Conservation (phyloP, 2,329 filamentous ascomycete genomes). For the Alternaria conjuncta region DNA sequence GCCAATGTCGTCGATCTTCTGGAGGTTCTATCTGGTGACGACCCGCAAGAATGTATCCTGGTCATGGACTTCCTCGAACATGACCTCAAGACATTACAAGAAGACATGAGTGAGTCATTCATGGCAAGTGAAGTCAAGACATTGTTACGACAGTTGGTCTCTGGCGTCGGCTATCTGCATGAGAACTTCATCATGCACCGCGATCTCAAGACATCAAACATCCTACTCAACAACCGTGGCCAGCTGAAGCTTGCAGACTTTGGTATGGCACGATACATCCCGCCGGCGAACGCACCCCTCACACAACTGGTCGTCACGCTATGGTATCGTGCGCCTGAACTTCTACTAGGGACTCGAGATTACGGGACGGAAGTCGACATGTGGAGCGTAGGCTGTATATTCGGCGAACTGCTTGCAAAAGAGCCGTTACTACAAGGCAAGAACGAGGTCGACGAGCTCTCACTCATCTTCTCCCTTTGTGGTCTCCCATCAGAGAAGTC, state of each 20-base stretch:
- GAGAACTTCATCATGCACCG: conserved; percentile 78
- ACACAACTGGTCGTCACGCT: conserved; percentile 95
- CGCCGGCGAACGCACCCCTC: conserved; percentile 70
- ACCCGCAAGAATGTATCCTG: conserved; percentile 75
- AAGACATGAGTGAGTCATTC: conserved; percentile 94
- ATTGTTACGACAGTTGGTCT: conserved; percentile 80
- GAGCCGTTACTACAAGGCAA: conserved; percentile 84
- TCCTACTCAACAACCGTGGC: conserved; percentile 93
- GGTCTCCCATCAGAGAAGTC: conserved; percentile 81
- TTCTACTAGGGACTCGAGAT: conserved; percentile 78
- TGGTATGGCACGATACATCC: conserved; percentile 92
- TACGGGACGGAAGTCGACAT: conserved; percentile 86
- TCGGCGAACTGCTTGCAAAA: conserved; percentile 85
- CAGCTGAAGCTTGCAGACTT: conserved; percentile 97
- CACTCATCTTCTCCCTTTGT: conserved; percentile 81
- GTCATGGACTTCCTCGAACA: conserved; percentile 98
- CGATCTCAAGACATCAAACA: conserved; percentile 52
- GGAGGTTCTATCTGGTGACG: conserved; percentile 82
- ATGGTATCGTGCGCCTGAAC: conserved; percentile 93
- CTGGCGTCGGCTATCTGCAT: conserved; percentile 85
- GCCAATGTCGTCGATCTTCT: conserved; percentile 80
- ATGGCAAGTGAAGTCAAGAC: conserved; percentile 92
- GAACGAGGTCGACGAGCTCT: conserved; percentile 91
- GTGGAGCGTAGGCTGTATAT: conserved; percentile 96
- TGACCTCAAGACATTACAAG: conserved; percentile 90